Base-by-base conservation (phyloP, 805 yeast genomes). In the Teunomyces funiuensis region DNA sequence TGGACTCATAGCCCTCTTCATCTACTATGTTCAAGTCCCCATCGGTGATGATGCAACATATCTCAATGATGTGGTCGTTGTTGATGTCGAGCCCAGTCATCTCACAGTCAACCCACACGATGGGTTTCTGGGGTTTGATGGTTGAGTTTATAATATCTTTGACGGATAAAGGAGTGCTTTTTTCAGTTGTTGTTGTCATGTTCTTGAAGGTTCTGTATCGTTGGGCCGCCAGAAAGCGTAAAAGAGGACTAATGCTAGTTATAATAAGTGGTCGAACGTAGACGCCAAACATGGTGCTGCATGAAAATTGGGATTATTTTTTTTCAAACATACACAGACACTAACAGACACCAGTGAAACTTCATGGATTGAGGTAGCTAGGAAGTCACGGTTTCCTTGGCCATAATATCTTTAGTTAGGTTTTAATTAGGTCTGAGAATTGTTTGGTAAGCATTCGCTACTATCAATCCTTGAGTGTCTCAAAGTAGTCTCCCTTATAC, bases 31-130 rank as follows among this genome's bases (percentile, higher is more conserved):
- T 78, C 46, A 93, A 72, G 44, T 88, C 67, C 7, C 86, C 88
- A 55, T 91, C 96, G 2, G 99, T 93, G 34, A 93, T 72, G 28
- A 91, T 68, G 59, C 97, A 89, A 59, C 97, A 88, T 19, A 93
- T 82, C 63, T 93, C 99, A 45, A 93, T 86, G 52, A 93, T 90
- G 43, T 77, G 80, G 59, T 93, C 98, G 27, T 55, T 51, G 36
- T 66, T 61, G n/a, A 82, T 80, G 52, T 91, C 85, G 28, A 93
- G 67, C 0, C 99, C 99, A 0, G 99, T 93, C 99, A 93, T 93
- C 61, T 93, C 99, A 64, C 98, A 93, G 65, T 93, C 99, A 13
- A 93, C 75, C 99, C 99, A 93, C 3, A 93, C 95, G 14, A 91
- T 71, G 1, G 74, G 74, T 41, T 61, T 58, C 44, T 44, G 41